phyloP scores from a whole-genome alignment of 441 rosid species.

The Populus trichocarpa region DNA sequence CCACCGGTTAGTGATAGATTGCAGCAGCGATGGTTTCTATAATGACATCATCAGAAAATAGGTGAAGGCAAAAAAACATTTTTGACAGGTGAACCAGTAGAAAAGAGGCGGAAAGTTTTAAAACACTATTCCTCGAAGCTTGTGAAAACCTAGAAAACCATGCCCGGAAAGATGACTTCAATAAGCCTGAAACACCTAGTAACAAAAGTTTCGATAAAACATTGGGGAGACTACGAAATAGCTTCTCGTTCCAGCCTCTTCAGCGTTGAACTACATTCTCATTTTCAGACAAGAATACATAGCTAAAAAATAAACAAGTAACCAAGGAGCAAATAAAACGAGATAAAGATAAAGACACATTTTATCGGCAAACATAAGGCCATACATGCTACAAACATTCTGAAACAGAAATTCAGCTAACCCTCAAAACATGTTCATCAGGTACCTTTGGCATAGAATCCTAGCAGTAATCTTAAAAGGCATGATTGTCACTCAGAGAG shows the following conservation, averaged over 20 bases:
- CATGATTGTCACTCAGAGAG: constrained; percentile 7
- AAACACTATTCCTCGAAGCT: background rate
- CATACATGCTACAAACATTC: background rate
- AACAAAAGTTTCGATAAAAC: background rate
- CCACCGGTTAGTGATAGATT: background rate
- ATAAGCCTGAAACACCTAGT: background rate
- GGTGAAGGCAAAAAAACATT: background rate
- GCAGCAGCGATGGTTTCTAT: constrained; percentile 3
- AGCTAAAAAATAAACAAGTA: background rate
- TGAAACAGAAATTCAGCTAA: background rate
- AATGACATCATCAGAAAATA: constrained; percentile 10
- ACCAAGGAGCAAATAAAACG: background rate
- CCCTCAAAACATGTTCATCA: constrained; percentile 13
- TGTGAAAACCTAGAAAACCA: background rate
- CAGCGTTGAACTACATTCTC: constrained; percentile 2
- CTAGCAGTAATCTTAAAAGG: constrained; percentile 9
- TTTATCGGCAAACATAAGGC: constrained; percentile 2
- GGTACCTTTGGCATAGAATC: constrained; percentile 2
- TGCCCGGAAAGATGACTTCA: background rate
- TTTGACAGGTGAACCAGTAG: background rate
- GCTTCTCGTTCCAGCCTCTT: constrained; percentile 1
- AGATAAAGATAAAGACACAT: constrained; percentile 3
- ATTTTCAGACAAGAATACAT: constrained; percentile 5
- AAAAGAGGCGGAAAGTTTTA: background rate
- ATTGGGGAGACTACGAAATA: background rate